Evolutionary conservation across 345 rosid species (phyloP), one percentile per base, ranked within the genome.

Genomic region (Gossypium anomalum): DNA sequence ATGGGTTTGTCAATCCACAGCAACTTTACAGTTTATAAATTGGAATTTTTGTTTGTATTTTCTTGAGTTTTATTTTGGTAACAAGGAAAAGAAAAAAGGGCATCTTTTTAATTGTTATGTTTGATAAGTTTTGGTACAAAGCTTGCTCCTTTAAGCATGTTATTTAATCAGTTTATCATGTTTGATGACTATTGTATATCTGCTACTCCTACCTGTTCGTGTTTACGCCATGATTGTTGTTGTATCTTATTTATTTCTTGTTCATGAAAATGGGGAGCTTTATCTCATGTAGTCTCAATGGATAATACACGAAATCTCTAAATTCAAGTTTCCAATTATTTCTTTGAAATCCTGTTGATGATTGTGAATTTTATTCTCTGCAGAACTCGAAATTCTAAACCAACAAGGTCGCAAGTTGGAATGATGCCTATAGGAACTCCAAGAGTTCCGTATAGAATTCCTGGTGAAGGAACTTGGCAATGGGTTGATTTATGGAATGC

Each of bases 401-500:
- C 94, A 67, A 80, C 80, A 22, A 82, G 85, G 71, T 85, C 90
- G 23, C 82, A 71, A 64, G 76, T 87, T 56, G 83, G 76, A 74
- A 90, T 92, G 97, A 91, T 89, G 97, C 91, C 93, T 9, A 88
- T 88, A 23, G 93, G 94, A 48, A 86, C 88, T 48, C 97, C 98
- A 12, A 84, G 86, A 83, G 92, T 92, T 67, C 91, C 88, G 1
- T 88, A 89, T 72, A 85, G 87, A 81, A 83, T 85, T 38, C 84
- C 90, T 38, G 94, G 91, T 63, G 97, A 89, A 76, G 92, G 90
- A 80, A 85, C 92, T 71, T 85, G 90, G 94, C 94, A 91, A 81
- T 88, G 89, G 93, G 91, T 94, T 78, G 98, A 94, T 84, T 65
- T 91, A 72, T 91, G 90, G 93, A 89, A 91, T 80, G 97, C 92